Conservation (phyloP, 2,329 filamentous ascomycete species). For the Penicillium olsonii region DNA sequence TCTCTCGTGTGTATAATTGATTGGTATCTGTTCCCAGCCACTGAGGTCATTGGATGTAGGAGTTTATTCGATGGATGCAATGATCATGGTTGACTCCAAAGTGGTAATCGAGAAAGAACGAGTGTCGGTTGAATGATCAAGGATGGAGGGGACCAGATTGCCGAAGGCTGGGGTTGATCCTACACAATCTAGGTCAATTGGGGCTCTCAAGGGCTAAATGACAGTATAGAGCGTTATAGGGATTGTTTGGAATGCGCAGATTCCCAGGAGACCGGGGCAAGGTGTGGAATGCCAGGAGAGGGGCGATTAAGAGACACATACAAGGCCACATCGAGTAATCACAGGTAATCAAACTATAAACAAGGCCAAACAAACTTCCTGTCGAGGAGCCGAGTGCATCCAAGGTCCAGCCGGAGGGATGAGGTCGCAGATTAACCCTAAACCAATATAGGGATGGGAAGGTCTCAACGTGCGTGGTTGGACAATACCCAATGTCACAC, state of each 20-base stretch:
- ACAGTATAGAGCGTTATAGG: conserved; percentile 17
- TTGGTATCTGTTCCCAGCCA: conserved; percentile 15
- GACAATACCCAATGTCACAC: conserved; percentile 9
- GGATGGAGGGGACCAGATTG: conserved; percentile 18
- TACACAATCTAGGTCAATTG: conserved; percentile 28
- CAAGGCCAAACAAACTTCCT: conserved; percentile 19
- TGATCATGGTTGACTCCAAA: conserved; percentile 29
- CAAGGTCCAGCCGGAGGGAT: conserved; percentile 15
- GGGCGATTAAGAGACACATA: conserved; percentile 18
- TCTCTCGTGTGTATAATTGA: conserved; percentile 22
- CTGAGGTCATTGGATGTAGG: conserved; percentile 33
- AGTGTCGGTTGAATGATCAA: conserved; percentile 12
- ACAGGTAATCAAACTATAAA: conserved; percentile 26
- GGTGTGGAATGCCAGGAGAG: conserved; percentile 33
- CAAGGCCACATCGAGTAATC: conserved; percentile 18
- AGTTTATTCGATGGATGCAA: conserved; percentile 31
- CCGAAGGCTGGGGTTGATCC: conserved; percentile 25
- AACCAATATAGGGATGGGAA: conserved; percentile 6
- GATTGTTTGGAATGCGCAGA: conserved; percentile 32
- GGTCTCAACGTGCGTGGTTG: conserved; percentile 17
- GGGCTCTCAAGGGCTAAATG: conserved; percentile 14
- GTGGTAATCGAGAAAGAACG: background rate
- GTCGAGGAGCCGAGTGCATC: conserved; percentile 19
- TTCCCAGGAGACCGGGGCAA: conserved; percentile 15
- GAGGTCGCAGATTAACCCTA: conserved; percentile 11